phyloP scores from a whole-genome alignment of 148 eudicot species.

The Agrostemma githago region DNA sequence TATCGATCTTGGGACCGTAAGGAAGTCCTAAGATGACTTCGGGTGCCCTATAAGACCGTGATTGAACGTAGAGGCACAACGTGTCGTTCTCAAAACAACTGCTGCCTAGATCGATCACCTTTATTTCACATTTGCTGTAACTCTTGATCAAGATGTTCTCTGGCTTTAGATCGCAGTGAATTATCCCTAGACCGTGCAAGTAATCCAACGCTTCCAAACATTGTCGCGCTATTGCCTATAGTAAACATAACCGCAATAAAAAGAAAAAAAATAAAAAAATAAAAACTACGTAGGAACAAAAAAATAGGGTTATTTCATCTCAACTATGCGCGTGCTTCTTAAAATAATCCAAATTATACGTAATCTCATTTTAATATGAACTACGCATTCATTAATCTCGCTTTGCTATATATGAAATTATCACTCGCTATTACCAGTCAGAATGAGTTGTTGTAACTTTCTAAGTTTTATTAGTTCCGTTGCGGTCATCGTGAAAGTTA shows the following conservation, averaged over 20 bases:
- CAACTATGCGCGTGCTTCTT: too few species aligned
- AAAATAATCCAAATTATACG: too few species aligned
- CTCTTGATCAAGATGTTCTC: constrained; percentile 90
- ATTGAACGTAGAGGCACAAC: constrained; percentile 77
- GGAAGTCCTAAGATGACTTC: constrained; percentile 95
- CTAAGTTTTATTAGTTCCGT: too few species aligned
- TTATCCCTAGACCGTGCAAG: constrained; percentile 73
- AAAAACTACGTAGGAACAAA: too few species aligned
- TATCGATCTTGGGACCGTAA: constrained; percentile 85
- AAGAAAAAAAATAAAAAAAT: too few species aligned
- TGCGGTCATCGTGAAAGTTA: too few species aligned
- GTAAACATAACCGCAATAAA: neutral
- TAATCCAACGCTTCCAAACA: constrained; percentile 86
- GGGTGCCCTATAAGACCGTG: constrained; percentile 96
- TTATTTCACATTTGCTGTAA: constrained; percentile 83
- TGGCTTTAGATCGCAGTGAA: constrained; percentile 96
- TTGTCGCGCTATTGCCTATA: constrained; percentile 72
- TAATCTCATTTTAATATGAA: too few species aligned
- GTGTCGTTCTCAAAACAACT: constrained; percentile 82
- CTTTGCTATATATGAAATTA: too few species aligned
- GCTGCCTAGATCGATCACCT: constrained; percentile 95
- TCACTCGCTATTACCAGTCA: too few species aligned
- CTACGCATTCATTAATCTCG: too few species aligned
- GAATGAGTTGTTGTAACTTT: too few species aligned
- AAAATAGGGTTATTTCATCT: too few species aligned